Evolutionary conservation across 2,329 filamentous ascomycete genomes (phyloP), one percentile per base, ranked within the genome.

Genomic region (Colletotrichum liaoningense): DNA sequence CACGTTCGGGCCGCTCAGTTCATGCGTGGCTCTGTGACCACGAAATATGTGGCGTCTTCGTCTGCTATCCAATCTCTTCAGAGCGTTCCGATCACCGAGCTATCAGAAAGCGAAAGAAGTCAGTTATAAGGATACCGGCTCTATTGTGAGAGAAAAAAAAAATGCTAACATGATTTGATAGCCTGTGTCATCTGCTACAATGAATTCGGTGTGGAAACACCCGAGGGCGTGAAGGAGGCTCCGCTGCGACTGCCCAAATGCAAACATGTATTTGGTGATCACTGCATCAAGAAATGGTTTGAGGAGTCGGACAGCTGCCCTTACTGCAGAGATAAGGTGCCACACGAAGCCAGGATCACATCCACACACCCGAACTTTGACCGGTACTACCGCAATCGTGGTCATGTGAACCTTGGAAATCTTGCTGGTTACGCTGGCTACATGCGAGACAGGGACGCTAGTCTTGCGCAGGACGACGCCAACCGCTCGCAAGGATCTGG

Each of bases 251-350:
- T 92, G 22, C 90, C 91, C 2, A 88, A 86, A 75, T 93, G 91
- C 83, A 90, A 88, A 75, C 91, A 93, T 76, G 80, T 92, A 7
- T 93, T 93, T 79, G 91, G 91, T 22, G 86, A 91, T 69, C 85
- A 88, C 76, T 93, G 91, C 79, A 90, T 93, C 75, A 90, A 89
- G 79, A 91, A 89, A 76, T 93, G 91, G 91, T 87, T 93, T 55
- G 85, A 89, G 65, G 89, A 92, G 58, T 89, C 89, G 1, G 87
- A 91, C 76, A 91, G 85, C 67, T 93, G 91, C 75, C 91, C 91
- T 0, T 92, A 92, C 77, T 93, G 91, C 79, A 87, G 91, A 30
- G 87, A 90, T 74, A 90, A 91, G 76, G 83, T 93, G 28, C 88
- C 86, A 3, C 88, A 89, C 2, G 87, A 91, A 71, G 62, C 72